Conservation (phyloP, 352 stramenopile species). For the Pythium biforme region DNA sequence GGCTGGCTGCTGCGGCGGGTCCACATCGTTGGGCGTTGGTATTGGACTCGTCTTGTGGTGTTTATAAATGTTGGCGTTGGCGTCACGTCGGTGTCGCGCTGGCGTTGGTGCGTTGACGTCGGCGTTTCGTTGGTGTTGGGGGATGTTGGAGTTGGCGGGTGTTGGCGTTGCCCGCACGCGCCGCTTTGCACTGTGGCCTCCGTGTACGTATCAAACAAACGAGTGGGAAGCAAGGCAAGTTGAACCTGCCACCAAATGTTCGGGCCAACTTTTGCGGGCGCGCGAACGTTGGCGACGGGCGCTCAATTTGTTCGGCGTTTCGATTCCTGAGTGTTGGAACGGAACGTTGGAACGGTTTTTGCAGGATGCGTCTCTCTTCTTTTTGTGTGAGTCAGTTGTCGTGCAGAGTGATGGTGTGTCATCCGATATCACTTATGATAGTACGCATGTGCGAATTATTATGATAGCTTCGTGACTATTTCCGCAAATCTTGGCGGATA, state of each 20-base stretch:
- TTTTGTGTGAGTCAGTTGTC: background rate
- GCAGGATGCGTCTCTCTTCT: background rate
- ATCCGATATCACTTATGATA: no score
- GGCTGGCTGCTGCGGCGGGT: slow-evolving; percentile 23
- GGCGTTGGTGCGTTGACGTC: no score
- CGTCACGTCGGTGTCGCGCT: no score
- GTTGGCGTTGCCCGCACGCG: background rate
- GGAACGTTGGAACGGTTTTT: background rate
- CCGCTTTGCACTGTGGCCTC: no score
- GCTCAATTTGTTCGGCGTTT: background rate
- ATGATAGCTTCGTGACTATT: no score
- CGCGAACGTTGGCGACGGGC: background rate
- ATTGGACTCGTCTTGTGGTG: background rate
- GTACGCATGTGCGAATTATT: no score
- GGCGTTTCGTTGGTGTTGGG: background rate
- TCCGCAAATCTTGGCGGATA: no score
- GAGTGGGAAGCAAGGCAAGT: background rate
- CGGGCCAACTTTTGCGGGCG: background rate
- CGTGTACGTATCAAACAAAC: background rate
- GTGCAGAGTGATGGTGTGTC: no score
- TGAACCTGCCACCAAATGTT: background rate
- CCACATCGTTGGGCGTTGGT: slow-evolving; percentile 13
- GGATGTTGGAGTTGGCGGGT: background rate
- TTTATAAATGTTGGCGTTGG: background rate
- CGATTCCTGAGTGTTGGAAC: background rate